Percentiles rank a stretch among this genome's conserved stretches.
These are phyloP conservation scores for Sorghum bicolor DNA, from an alignment of 176 grass and related monocot species.

Conservation along the genomic window DNA sequence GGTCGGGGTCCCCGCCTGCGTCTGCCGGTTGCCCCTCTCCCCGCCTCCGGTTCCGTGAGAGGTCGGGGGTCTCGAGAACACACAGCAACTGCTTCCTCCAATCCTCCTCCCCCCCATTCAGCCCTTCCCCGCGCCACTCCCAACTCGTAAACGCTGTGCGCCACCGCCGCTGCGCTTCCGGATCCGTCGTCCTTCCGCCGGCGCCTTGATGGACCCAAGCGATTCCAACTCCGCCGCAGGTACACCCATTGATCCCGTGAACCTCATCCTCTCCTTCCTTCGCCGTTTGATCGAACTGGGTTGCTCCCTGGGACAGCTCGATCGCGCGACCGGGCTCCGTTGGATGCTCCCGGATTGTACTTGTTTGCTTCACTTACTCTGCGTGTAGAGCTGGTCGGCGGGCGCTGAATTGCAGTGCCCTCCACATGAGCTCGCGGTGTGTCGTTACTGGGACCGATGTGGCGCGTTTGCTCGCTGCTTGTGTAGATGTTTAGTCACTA, in stretches of 20 bases:
- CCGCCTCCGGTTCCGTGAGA: background rate
- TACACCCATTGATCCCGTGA: background rate
- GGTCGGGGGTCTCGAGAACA: background rate
- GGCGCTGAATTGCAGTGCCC: background rate
- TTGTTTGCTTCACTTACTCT: background rate
- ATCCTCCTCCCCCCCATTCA: background rate
- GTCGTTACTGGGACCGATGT: background rate
- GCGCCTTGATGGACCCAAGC: slow-evolving; percentile 21
- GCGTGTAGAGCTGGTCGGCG: background rate
- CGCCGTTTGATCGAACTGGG: background rate
- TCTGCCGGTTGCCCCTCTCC: background rate
- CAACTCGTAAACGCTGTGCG: background rate
- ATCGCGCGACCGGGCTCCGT: background rate
- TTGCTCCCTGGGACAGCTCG: slow-evolving; percentile 9
- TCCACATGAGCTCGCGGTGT: background rate
- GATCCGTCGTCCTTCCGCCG: slow-evolving; percentile 11
- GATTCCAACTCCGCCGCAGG: slow-evolving; percentile 34
- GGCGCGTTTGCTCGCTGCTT: background rate
- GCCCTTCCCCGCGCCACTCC: background rate
- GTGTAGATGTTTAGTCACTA: background rate
- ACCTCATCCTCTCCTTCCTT: background rate
- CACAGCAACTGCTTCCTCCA: background rate
- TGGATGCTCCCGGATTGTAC: background rate
- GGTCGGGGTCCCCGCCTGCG: background rate
- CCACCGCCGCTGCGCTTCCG: background rate